Percentiles rank a stretch among this genome's conserved stretches.
Conservation (phyloP, 1,284 basidiomycete genomes). For the Athelia psychrophila region DNA sequence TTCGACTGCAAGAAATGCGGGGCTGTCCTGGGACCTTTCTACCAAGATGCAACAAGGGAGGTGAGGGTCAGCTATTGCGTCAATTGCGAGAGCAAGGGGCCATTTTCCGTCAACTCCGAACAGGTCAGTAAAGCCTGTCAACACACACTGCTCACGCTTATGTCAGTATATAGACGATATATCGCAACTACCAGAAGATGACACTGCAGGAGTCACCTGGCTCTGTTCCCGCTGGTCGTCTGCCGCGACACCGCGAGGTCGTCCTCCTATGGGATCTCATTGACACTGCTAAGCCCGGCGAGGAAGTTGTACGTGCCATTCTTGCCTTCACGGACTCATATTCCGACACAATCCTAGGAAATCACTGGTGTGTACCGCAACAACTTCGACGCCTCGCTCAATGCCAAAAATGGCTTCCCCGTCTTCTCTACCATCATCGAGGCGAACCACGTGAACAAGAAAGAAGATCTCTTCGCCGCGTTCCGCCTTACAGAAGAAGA, state of each 20-base stretch:
- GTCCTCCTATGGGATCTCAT: conserved; percentile 98
- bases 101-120: conserved; percentile 96
- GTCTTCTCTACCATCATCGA: conserved; percentile 99
- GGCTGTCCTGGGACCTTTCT: conserved; percentile 92
- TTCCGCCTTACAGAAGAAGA: conserved; percentile 97
- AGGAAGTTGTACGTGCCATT: conserved; percentile 79
- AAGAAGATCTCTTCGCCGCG: conserved; percentile 93
- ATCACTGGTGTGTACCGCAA: conserved; percentile 98
- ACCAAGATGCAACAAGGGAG: conserved; percentile 94
- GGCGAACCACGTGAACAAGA: conserved; percentile 97
- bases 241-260: conserved; percentile 96
- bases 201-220: conserved; percentile 99
- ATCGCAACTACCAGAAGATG: conserved; percentile 99
- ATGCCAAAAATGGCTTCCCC: conserved; percentile 98
- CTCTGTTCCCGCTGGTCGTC: conserved; percentile 93
- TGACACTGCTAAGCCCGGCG: conserved; percentile 96
- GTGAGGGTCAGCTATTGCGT: conserved; percentile 94
- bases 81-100: conserved; percentile 91
- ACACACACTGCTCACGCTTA: not conserved
- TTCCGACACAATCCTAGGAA: conserved; percentile 52
- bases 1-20: conserved; percentile 97
- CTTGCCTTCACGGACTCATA: conserved; percentile 11
- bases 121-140: conserved; percentile 51
- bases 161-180: conserved; percentile 88
- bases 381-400: conserved; percentile 97